These are phyloP conservation scores for Phyllosticta citriasiana DNA, from an alignment of 2,329 filamentous ascomycete genomes.

Conservation along the genomic window DNA sequence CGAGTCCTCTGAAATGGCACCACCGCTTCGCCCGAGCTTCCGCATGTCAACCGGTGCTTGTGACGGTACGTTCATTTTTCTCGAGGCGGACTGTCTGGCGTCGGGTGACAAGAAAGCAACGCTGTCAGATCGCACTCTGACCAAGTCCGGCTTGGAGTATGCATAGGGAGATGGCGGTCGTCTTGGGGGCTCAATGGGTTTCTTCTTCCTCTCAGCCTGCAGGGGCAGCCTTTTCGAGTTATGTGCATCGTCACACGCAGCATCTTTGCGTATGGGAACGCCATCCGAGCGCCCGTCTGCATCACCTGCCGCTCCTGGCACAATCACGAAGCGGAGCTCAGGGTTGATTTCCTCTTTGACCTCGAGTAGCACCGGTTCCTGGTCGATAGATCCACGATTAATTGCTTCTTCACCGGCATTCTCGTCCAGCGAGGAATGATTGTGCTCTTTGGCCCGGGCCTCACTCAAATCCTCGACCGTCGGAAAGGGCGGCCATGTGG, in stretches of 20 bases:
- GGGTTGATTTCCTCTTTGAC: conserved; percentile 42
- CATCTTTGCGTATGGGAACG: background rate
- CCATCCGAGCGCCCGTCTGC: conserved; percentile 3
- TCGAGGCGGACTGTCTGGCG: background rate
- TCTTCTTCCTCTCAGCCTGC: conserved; percentile 27
- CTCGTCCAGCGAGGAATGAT: conserved; percentile 20
- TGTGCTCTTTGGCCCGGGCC: conserved; percentile 51
- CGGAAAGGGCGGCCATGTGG: conserved; percentile 48
- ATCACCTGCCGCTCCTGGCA: conserved; percentile 27
- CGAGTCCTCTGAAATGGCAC: conserved; percentile 21
- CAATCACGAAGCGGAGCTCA: conserved; percentile 56
- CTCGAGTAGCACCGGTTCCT: conserved; percentile 57
- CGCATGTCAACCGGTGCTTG: background rate
- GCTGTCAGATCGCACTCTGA: conserved; percentile 23
- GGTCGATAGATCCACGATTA: conserved; percentile 56
- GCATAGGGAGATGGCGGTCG: conserved; percentile 38
- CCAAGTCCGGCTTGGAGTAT: conserved; percentile 25
- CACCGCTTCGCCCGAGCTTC: conserved; percentile 9
- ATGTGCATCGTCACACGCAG: conserved; percentile 5
- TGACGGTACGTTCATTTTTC: background rate
- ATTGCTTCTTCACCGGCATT: conserved; percentile 44
- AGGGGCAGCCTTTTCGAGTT: conserved; percentile 20
- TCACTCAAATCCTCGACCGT: conserved; percentile 57
- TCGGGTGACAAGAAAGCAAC: conserved; percentile 29
- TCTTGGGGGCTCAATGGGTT: conserved; percentile 28